Conservation (phyloP, 2,329 filamentous ascomycete genomes). For the Metarhizium anisopliae region DNA sequence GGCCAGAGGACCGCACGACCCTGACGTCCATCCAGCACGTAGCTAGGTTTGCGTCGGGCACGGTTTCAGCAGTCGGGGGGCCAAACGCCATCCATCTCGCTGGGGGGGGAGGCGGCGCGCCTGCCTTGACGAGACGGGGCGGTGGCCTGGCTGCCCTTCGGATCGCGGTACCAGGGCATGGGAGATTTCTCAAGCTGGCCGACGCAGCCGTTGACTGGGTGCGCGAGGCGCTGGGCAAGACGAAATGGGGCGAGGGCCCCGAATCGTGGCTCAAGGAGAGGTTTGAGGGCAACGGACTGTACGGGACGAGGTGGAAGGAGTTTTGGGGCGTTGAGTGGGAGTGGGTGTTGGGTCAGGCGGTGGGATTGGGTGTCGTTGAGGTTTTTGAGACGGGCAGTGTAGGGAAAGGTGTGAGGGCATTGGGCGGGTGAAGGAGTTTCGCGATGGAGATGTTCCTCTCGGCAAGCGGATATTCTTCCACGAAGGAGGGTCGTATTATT, state of each 20-base stretch:
- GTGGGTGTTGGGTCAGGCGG: slow-evolving; percentile 62
- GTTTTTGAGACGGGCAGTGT: slow-evolving; percentile 68
- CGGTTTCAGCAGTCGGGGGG: slow-evolving; percentile 60
- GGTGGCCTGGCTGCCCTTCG: slow-evolving; percentile 27
- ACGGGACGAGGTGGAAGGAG: slow-evolving; percentile 48
- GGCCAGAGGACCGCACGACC: slow-evolving; percentile 45
- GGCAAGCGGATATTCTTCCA: background rate
- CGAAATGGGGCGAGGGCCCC: slow-evolving; percentile 53
- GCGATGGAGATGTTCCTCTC: background rate
- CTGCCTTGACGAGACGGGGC: background rate
- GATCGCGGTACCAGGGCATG: slow-evolving; percentile 58
- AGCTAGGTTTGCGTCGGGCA: slow-evolving; percentile 58
- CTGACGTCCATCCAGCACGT: slow-evolving; percentile 54
- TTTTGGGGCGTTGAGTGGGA: slow-evolving; percentile 63
- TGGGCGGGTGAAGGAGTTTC: slow-evolving; percentile 18
- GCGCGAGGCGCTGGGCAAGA: slow-evolving; percentile 46
- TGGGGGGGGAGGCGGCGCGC: slow-evolving; percentile 43
- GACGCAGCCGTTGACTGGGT: slow-evolving; percentile 54
- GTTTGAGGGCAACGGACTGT: slow-evolving; percentile 55
- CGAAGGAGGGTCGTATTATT: background rate
- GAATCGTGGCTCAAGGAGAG: slow-evolving; percentile 53
- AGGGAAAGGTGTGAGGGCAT: slow-evolving; percentile 52
- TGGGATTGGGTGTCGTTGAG: slow-evolving; percentile 62
- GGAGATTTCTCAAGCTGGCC: slow-evolving; percentile 57
- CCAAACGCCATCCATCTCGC: slow-evolving; percentile 53